These are phyloP conservation scores for Crithidia acanthocephali DNA, from an alignment of 208 protist species.

Conservation along the genomic window DNA sequence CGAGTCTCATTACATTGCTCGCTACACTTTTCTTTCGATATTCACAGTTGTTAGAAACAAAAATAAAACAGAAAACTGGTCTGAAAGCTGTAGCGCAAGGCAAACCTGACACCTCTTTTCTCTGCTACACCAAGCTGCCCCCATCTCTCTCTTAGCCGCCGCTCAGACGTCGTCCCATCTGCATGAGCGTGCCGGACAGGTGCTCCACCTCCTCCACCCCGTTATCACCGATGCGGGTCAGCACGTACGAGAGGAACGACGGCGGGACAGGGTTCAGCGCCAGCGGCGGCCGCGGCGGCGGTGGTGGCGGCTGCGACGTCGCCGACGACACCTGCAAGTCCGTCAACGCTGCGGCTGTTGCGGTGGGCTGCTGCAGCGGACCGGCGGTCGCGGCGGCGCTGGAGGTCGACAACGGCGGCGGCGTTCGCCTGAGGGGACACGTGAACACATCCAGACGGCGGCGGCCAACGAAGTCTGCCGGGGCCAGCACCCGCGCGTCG, in stretches of 20 bases:
- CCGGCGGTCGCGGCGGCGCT: neutral
- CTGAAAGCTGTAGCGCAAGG: too few species aligned
- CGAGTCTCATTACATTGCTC: too few species aligned
- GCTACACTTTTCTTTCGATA: too few species aligned
- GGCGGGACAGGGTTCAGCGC: conserved; percentile 8
- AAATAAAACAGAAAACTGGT: too few species aligned
- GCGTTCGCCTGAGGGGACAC: neutral
- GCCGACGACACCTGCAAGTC: too few species aligned
- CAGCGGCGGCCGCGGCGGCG: neutral
- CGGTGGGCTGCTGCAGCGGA: neutral
- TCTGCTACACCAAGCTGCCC: too few species aligned
- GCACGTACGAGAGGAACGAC: conserved; percentile 14
- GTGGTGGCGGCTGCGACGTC: neutral
- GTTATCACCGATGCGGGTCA: conserved; percentile 4
- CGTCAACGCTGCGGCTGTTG: too few species aligned
- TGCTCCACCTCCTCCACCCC: conserved; percentile 22
- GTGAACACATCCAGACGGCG: conserved; percentile 19
- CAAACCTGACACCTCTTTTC: too few species aligned
- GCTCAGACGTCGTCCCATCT: conserved; percentile 14
- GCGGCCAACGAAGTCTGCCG: conserved; percentile 3
- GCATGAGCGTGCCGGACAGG: conserved; percentile 9
- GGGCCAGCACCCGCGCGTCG: conserved; percentile 13
- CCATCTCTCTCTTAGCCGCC: neutral
- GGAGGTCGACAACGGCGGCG: neutral
- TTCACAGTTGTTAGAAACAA: too few species aligned